Base-by-base conservation (phyloP, 306 rosid species). In the Sphenostylis stenocarpa region DNA sequence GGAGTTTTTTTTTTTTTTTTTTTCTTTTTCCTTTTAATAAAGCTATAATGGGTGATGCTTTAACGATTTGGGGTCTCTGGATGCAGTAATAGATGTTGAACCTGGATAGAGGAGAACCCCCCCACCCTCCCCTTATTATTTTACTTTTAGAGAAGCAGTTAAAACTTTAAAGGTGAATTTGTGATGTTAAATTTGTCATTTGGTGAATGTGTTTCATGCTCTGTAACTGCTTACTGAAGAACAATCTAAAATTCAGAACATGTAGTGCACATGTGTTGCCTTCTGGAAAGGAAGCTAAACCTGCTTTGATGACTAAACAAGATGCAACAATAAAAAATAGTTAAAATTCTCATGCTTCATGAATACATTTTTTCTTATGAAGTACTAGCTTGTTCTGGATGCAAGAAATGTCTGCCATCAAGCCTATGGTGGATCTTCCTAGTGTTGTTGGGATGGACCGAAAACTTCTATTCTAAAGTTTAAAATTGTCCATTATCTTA, bases 391-490 rank as follows among this genome's bases (percentile, higher is more conserved):
- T 79, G 36, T 74, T 68, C 61, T 55, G 45, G 71, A 48, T 61
- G 60, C 65, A 68, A 55, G 26, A 76, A 38, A 45, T 51, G 51
- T 72, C 72, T 77, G 70, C 76, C 67, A 8, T 67, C 64, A 34
- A 11, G 36, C 73, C 67, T 55, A 33, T 20, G 3, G 41, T 20
- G 3, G 41, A 19, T 52, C 36, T 69, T 72, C 41, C 17, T 21
- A 55, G 49, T 74, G 43, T 65, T 57, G 53, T 36, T 76, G 71
- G 43, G 44, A 26, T 23, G 77, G 47, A 41, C 63, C 55, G 72
- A 57, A 45, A 57, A 36, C 62, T 72, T 72, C 20, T 67, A 6
- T 74, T 63, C 79, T 34, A 43, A 41, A 38, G 57, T 57, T 38
- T 52, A 74, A 72, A 33, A 57, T 47, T 70, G 70, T 26, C 67